Conservation (phyloP, 768 basidiomycete species). For the Amanita exitialis region DNA sequence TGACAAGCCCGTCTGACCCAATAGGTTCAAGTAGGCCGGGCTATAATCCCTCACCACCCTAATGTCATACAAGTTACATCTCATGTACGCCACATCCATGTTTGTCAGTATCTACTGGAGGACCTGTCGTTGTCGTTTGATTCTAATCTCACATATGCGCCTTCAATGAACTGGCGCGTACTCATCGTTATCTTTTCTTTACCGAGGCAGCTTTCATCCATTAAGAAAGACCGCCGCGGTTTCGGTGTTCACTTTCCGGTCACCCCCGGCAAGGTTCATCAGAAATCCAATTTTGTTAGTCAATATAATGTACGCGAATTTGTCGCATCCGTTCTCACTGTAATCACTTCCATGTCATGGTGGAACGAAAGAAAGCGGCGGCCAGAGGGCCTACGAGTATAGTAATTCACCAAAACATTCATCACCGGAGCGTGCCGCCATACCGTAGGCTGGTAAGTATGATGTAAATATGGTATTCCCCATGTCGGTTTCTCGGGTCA, state of each 20-base stretch:
- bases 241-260: neutral
- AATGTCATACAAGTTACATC: neutral
- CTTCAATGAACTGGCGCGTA: neutral
- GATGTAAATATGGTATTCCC: neutral
- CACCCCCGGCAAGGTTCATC: neutral
- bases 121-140: neutral
- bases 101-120: neutral
- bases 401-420: too few species aligned
- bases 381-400: too few species aligned
- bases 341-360: too few species aligned
- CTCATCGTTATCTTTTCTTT: neutral
- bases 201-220: neutral
- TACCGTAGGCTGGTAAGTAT: too few species aligned
- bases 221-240: neutral
- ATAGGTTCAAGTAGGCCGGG: neutral
- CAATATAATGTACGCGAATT: neutral
- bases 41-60: neutral
- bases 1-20: too few species aligned
- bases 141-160: neutral
- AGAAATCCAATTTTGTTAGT: neutral
- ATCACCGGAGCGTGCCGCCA: too few species aligned
- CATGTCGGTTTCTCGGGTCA: neutral
- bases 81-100: neutral
- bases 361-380: too few species aligned
- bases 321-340: neutral